These are phyloP conservation scores for Pilaira anomala DNA, from an alignment of 192 early-diverging fungal genomes.

Conservation along the genomic window DNA sequence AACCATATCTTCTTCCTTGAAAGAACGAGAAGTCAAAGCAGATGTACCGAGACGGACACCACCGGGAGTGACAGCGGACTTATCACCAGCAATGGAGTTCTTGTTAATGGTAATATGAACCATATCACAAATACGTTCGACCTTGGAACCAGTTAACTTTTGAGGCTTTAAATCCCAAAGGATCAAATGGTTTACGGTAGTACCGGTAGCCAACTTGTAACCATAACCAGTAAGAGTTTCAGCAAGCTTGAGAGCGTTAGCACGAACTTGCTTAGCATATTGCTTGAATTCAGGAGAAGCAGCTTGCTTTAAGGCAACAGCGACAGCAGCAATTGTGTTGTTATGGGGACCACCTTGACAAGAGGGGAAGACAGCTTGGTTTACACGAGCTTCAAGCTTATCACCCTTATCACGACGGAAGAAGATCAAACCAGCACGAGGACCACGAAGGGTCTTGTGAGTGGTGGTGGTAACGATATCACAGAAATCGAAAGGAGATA, in stretches of 20 bases:
- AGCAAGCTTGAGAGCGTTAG: constrained; percentile 87
- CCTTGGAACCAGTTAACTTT: constrained; percentile 92
- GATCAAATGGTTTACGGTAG: constrained; percentile 97
- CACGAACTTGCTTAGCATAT: constrained; percentile 95
- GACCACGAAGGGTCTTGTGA: constrained; percentile 99
- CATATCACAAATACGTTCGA: constrained; percentile 98
- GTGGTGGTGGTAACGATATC: constrained; percentile 99
- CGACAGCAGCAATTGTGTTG: constrained; percentile 99
- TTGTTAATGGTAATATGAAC: constrained; percentile 99
- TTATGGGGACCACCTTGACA: constrained; percentile 99
- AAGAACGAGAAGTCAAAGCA: constrained; percentile 92
- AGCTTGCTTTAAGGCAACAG: constrained; percentile 97
- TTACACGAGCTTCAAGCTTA: constrained; percentile 91
- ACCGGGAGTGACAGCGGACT: constrained; percentile 92
- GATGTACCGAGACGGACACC: constrained; percentile 95
- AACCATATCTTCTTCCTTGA: constrained; percentile 97
- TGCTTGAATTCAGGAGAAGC: constrained; percentile 88
- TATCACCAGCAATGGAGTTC: constrained; percentile 98
- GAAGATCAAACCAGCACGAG: constrained; percentile 98
- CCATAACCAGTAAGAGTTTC: constrained; percentile 72
- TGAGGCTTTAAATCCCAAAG: constrained; percentile 96
- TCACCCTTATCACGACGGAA: constrained; percentile 87
- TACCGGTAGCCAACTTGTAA: constrained; percentile 93
- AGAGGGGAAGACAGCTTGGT: constrained; percentile 99
- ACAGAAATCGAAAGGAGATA: constrained; percentile 94